Base-by-base conservation (phyloP, 345 rosid genomes). In the Abelmoschus esculentus region DNA sequence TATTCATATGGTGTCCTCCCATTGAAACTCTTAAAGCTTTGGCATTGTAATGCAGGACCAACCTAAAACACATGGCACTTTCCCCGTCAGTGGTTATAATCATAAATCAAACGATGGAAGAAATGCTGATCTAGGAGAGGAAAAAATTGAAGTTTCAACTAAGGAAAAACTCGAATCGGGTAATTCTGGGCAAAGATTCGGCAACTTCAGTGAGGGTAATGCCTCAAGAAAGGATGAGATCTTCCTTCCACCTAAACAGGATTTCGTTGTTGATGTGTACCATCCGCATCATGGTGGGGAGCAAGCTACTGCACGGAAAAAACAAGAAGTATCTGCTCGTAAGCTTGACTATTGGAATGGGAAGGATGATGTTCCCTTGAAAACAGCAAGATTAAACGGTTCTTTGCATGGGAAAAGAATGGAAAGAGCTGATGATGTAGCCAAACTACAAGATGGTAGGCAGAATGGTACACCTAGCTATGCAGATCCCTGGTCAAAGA, bases 21-120 rank as follows among this genome's bases (percentile, higher is more conserved):
- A 59, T 6, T 66, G 7, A 11, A 61, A 70, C 36, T 8, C 65
- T 61, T 26, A 14, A 28, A 69, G 65, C n/a, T 57, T 4, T 64
- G 58, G 72, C 15, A 66, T 71, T 78, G 31, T 67, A 73, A 60
- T 79, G 81, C 82, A 90, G 96, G 85, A 68, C 7, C 80, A 75
- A 40, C 80, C 79, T 1, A 83, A 74, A 81, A 66, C n/a, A 50
- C 52, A 75, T 38, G 80, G 82, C 34, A 61, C 82, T 72, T 66
- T 50, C 38, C 74, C 71, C 46, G 65, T 40, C 64, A 69, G 76
- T 55, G 68, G 58, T 58, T 81, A 77, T 22, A 22, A 22, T 22
- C 26, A 22, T 22, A 22, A 22, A 22, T 22, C 26, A 22, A 22
- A 22, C 26, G 1, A 22, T 22, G 26, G 26, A 22, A 22, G 26